Base-by-base conservation (phyloP, 345 rosid genomes). In the Moricandia moricandioides region DNA sequence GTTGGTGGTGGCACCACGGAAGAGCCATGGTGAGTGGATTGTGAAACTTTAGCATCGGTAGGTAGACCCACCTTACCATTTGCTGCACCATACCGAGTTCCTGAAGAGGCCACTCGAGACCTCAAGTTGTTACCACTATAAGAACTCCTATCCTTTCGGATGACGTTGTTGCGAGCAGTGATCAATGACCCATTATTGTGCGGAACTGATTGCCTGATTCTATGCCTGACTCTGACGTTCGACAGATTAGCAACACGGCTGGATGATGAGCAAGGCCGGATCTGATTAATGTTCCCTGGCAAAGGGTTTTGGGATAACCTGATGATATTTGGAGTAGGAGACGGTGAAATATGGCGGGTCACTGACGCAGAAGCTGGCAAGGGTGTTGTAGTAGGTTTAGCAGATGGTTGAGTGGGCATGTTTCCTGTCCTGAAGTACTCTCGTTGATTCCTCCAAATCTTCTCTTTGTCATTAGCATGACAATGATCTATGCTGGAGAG, bases 391-490 rank as follows among this genome's bases (percentile, higher is more conserved):
- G 58, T 8, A 51, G 71, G 69, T 56, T 79, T 69, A 1, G 76
- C 8, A 73, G 79, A 75, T n/a, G 76, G 69, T 55, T 70, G 12
- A 16, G 83, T 51, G 56, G 66, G 62, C 70, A 71, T 62, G 11
- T 70, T 76, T 49, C 67, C 75, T 2, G 62, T 79, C 85, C 83
- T 84, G 64, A 65, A 79, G 67, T 31, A 74, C 78, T 88, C 84
- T 13, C 96, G 86, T 68, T 74, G 74, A 74, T 62, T 74, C 82
- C 78, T 86, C 98, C 97, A 94, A 26, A 21, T 67, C 63, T 82
- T 85, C 21, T 75, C 85, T 78, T 86, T 85, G 67, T 94, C 86
- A 24, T 87, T 90, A 67, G 98, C 98, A 81, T 91, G 89, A 71
- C 98, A 94, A 79, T 94, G 98, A 75, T 86, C 86, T 33, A 37